These are phyloP conservation scores for Hemileccinum rubropunctum DNA, from an alignment of 768 basidiomycete species.

Conservation along the genomic window DNA sequence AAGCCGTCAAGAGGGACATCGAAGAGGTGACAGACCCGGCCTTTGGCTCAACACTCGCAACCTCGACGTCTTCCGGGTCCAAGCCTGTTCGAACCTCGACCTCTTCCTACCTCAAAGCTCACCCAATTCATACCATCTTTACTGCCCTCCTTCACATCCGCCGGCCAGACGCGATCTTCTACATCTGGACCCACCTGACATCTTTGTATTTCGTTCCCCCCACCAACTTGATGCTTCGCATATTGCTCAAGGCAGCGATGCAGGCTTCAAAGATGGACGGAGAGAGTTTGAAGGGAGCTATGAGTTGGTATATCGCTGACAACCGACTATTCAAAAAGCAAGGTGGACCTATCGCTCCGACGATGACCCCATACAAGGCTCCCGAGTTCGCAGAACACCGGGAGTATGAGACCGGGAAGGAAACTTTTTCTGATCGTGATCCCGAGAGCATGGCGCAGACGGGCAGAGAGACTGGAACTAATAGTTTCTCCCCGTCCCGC, in stretches of 20 bases:
- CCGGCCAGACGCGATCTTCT: constrained; percentile 63
- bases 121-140: constrained; percentile 45
- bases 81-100: background rate
- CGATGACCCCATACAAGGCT: background rate
- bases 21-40: background rate
- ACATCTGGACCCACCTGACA: constrained; percentile 66
- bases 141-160: constrained; percentile 44
- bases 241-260: constrained; percentile 60
- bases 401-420: background rate
- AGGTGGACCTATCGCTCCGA: constrained; percentile 15
- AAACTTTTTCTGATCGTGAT: background rate
- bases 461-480: background rate
- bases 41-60: background rate
- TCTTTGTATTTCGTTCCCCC: constrained; percentile 56
- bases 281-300: constrained; percentile 48
- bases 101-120: constrained; percentile 19
- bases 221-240: constrained; percentile 52
- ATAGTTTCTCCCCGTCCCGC: constrained; percentile 2
- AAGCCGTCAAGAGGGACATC: constrained; percentile 29
- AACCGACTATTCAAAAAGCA: constrained; percentile 17
- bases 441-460: background rate
- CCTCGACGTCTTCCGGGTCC: background rate
- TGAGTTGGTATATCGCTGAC: constrained; percentile 29
- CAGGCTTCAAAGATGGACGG: constrained; percentile 51
- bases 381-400: background rate